These are phyloP conservation scores for Fusarium tuaranense DNA, from an alignment of 2,329 filamentous ascomycete genomes.

Conservation along the genomic window DNA sequence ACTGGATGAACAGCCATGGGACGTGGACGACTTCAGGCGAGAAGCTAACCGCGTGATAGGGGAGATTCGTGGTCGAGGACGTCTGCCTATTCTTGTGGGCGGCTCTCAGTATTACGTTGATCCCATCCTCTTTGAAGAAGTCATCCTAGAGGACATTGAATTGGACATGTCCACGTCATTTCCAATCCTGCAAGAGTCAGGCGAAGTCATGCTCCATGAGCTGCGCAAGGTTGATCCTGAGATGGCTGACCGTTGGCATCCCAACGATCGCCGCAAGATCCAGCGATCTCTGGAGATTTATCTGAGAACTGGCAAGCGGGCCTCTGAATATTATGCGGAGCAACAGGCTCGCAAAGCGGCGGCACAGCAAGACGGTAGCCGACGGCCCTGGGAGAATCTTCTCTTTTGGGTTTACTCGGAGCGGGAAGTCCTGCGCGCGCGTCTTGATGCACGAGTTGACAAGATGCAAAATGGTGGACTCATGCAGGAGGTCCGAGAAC, in stretches of 20 bases:
- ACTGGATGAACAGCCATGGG: conserved; percentile 84
- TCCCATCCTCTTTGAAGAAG: conserved; percentile 80
- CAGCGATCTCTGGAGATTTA: conserved; percentile 90
- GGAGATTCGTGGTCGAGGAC: conserved; percentile 82
- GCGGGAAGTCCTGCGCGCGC: conserved; percentile 72
- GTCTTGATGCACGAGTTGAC: conserved; percentile 83
- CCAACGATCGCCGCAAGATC: conserved; percentile 92
- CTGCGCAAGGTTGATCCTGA: conserved; percentile 85
- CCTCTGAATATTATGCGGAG: conserved; percentile 88
- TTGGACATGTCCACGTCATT: conserved; percentile 58
- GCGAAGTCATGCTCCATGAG: conserved; percentile 77
- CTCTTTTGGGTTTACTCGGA: conserved; percentile 91
- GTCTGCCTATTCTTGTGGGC: conserved; percentile 89
- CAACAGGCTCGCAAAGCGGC: conserved; percentile 65
- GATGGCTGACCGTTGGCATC: conserved; percentile 95
- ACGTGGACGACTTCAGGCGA: conserved; percentile 79
- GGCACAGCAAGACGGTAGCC: conserved; percentile 37
- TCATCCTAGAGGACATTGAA: conserved; percentile 61
- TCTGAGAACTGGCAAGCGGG: conserved; percentile 81
- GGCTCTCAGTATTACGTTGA: conserved; percentile 97
- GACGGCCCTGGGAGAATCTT: conserved; percentile 65
- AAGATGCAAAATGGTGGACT: conserved; percentile 78
- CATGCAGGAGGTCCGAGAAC: conserved; percentile 60
- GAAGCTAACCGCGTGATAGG: conserved; percentile 76
- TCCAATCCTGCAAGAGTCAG: conserved; percentile 78